phyloP scores from a whole-genome alignment of 345 rosid genomes.

The Geranium brycei region DNA sequence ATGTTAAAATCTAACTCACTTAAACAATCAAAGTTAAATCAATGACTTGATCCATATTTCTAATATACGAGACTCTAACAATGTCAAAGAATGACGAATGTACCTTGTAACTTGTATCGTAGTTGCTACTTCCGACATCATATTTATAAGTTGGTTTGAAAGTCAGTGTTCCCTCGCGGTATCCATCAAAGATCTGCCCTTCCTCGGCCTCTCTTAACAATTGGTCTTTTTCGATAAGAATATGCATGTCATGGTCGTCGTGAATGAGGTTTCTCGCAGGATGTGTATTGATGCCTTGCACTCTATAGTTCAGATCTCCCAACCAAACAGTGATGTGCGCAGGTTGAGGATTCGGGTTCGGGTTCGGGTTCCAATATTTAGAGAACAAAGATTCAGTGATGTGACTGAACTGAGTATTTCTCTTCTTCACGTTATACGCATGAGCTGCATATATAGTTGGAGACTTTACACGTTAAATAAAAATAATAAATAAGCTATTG shows the following conservation, averaged over 20 bases:
- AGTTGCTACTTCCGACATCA: conserved; percentile 14
- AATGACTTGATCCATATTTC: too few species aligned
- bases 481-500: too few species aligned
- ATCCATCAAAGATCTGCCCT: conserved; percentile 52
- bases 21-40: too few species aligned
- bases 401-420: conserved; percentile 29
- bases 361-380: conserved; percentile 3
- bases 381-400: conserved; percentile 41
- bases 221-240: conserved; percentile 44
- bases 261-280: conserved; percentile 44
- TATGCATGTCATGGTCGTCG: conserved; percentile 26
- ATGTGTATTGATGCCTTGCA: conserved; percentile 34
- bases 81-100: too few species aligned
- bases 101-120: conserved; percentile 50
- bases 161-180: conserved; percentile 38
- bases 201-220: conserved; percentile 59
- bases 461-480: too few species aligned
- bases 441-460: conserved; percentile 21
- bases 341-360: too few species aligned
- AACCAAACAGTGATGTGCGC: conserved; percentile 39
- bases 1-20: too few species aligned
- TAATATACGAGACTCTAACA: too few species aligned
- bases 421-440: conserved; percentile 35
- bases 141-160: conserved; percentile 57
- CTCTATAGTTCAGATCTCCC: conserved; percentile 60